Conservation (phyloP, 495 filamentous ascomycete species). For the Hyaloscypha finlandica region DNA sequence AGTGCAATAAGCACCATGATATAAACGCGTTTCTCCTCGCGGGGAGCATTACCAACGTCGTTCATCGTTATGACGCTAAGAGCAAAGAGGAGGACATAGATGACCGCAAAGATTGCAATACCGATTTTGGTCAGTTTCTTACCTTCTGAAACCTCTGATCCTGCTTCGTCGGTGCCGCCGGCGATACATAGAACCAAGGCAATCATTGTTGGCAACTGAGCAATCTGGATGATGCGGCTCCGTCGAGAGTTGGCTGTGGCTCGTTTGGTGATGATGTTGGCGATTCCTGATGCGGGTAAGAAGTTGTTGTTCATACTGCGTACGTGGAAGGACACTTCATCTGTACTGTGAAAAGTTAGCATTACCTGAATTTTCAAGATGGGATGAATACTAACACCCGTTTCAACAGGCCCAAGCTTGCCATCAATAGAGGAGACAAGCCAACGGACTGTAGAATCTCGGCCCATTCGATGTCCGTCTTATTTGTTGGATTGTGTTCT, state of each 20-base stretch:
- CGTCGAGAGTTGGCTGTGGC: slow-evolving; percentile 27
- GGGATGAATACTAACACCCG: slow-evolving; percentile 23
- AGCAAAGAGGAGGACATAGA: slow-evolving; percentile 22
- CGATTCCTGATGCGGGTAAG: slow-evolving; percentile 4
- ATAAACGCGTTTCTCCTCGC: slow-evolving; percentile 38
- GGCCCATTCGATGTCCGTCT: slow-evolving; percentile 27
- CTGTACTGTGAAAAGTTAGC: slow-evolving; percentile 18
- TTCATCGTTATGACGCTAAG: slow-evolving; percentile 28
- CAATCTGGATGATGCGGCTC: slow-evolving; percentile 29
- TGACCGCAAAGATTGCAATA: slow-evolving; percentile 28
- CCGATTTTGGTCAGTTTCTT: slow-evolving; percentile 25
- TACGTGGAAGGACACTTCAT: slow-evolving; percentile 25
- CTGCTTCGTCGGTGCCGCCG: slow-evolving; percentile 28
- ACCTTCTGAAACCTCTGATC: slow-evolving; percentile 22
- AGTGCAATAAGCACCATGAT: slow-evolving; percentile 37
- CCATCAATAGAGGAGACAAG: slow-evolving; percentile 29
- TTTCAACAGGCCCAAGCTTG: slow-evolving; percentile 30
- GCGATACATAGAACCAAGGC: slow-evolving; percentile 34
- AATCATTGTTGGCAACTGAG: slow-evolving; percentile 24
- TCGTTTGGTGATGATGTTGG: slow-evolving; percentile 17
- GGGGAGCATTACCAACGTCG: slow-evolving; percentile 24
- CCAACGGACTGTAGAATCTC: slow-evolving; percentile 28
- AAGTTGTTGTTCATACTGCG: slow-evolving; percentile 4
- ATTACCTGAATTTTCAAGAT: not conserved
- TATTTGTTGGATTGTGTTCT: slow-evolving; percentile 18